Conservation (phyloP, 345 rosid species). For the Boechera divaricarpa region DNA sequence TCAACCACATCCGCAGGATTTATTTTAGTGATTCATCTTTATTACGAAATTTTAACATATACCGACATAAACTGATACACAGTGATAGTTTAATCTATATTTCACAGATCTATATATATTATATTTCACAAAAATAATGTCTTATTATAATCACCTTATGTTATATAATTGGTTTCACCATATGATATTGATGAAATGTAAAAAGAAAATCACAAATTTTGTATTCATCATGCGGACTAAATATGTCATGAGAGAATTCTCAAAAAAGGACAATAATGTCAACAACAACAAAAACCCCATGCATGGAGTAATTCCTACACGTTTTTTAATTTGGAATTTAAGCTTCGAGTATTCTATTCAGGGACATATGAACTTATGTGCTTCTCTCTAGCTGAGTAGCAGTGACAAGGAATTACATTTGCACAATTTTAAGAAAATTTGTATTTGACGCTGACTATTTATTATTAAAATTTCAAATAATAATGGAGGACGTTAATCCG, state of each 20-base stretch:
- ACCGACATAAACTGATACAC: background rate
- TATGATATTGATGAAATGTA: background rate
- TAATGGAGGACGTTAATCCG: background rate
- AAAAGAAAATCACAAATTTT: background rate
- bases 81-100: background rate
- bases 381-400: background rate
- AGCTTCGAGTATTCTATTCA: background rate
- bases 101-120: no score
- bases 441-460: background rate
- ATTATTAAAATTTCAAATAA: background rate
- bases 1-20: background rate
- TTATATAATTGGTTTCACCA: background rate
- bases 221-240: background rate
- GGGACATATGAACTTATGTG: background rate
- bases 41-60: background rate
- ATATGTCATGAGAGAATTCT: background rate
- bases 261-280: background rate
- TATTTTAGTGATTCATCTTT: background rate
- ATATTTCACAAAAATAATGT: background rate
- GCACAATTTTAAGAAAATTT: background rate
- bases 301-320: background rate
- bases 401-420: background rate
- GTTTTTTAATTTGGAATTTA: background rate
- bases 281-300: background rate
- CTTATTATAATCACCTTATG: background rate